Base-by-base conservation (phyloP, 805 yeast genomes). In the Myxozyma sirexii region DNA sequence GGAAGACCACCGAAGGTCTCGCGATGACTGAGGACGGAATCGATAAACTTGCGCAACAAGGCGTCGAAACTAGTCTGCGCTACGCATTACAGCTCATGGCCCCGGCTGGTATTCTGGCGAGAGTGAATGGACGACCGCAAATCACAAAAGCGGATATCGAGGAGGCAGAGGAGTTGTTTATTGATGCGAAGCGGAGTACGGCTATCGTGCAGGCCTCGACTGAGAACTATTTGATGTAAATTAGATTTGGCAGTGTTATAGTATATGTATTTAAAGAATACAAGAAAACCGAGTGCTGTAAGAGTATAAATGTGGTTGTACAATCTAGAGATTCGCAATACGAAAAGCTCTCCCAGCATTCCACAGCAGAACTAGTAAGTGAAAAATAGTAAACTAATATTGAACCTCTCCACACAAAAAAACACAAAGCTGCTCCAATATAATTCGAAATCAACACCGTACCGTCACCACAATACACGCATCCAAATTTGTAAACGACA, bases 31-130 rank as follows among this genome's bases (percentile, higher is more conserved):
- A 77, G 0, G 89, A 81, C n/a, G 96, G 96, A 0, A 80, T 93
- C 67, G 88, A 84, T 56, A 76, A 80, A 63, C 80, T 94, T 65
- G 88, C 97, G 1, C 76, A 76, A 33, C 84, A 86, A 67, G 98
- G 97, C 19, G 74, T 83, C 5, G 80, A 80, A 54, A 87, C 92
- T 5, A 90, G 97, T 1, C 80, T 94, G 71, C 87, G 99, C 73
- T 94, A 94, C 73, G 90, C 96, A 10, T 79, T 94, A 66, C 98
- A 94, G 74, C 81, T 94, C 67, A 80, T 94, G 71, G 84, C 97
- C 0, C 99, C 98, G 33, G 85, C 97, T 31, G 92, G 91, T 55
- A 84, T 94, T 50, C 80, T 94, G 64, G 84, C 96, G 43, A 82
- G 83, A 67, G 83, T 90, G 35, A 78, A 82, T 59, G 88, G 90